Percentiles rank a stretch among this genome's conserved stretches.
phyloP scores from a whole-genome alignment of 2,329 filamentous ascomycete species.

The Raffaelea arxii region DNA sequence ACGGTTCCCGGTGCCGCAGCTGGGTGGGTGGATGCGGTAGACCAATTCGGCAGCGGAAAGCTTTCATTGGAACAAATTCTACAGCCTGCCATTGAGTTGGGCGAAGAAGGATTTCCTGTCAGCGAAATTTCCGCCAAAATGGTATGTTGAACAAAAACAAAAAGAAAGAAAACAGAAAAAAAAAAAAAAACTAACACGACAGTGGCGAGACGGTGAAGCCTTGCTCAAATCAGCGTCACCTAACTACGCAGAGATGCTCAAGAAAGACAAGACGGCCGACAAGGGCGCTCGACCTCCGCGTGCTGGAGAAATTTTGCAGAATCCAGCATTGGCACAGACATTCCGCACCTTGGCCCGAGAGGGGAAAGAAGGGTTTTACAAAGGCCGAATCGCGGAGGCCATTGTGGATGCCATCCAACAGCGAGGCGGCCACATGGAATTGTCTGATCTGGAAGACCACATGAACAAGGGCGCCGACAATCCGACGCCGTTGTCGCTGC shows the following conservation, averaged over 20 bases:
- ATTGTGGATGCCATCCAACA: constrained; percentile 67
- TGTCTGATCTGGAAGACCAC: constrained; percentile 55
- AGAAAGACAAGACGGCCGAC: neutral
- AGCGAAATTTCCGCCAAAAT: constrained; percentile 49
- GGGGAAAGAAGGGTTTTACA: constrained; percentile 83
- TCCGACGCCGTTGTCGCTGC: neutral
- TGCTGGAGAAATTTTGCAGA: constrained; percentile 22
- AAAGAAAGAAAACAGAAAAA: no score
- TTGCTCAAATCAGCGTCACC: constrained; percentile 49
- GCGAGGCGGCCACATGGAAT: constrained; percentile 63
- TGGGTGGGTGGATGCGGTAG: constrained; percentile 84
- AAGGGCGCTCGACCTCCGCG: neutral
- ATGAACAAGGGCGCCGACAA: neutral
- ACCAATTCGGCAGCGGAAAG: constrained; percentile 78
- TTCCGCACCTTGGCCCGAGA: constrained; percentile 67
- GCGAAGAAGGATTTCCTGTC: constrained; percentile 78
- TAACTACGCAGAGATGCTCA: constrained; percentile 44
- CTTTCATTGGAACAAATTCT: constrained; percentile 66
- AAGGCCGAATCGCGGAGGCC: constrained; percentile 68
- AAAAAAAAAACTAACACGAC: no score
- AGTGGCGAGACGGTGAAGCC: constrained; percentile 1
- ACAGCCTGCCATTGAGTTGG: constrained; percentile 70
- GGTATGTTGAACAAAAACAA: neutral
- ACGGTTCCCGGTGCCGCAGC: constrained; percentile 53
- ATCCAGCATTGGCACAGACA: constrained; percentile 67